A percentile compares a stretch with the other conserved stretches of the same genome.
Conservation (phyloP, 495 filamentous ascomycete genomes). For the Hypoxylon fragiforme region DNA sequence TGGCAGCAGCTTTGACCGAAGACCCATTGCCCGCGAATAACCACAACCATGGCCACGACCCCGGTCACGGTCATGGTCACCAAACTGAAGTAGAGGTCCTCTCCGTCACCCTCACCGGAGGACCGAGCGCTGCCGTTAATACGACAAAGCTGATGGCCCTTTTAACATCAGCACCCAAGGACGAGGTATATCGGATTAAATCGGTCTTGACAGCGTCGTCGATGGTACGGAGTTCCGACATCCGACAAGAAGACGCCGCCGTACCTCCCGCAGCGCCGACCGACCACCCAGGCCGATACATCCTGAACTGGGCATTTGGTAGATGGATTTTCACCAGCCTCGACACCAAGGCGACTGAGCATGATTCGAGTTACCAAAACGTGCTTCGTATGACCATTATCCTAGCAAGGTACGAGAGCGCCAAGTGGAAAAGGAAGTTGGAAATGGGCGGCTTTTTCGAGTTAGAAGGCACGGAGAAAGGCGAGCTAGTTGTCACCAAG, state of each 20-base stretch:
- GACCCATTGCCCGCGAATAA: conserved; percentile 35
- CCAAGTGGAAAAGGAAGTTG: conserved; percentile 86
- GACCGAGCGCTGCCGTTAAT: conserved; percentile 56
- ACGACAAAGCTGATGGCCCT: conserved; percentile 65
- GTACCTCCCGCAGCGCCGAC: conserved; percentile 5
- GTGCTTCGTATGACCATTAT: conserved; percentile 81
- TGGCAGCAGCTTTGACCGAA: conserved; percentile 63
- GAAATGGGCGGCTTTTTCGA: conserved; percentile 64
- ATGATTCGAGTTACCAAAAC: conserved; percentile 50
- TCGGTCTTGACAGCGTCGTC: conserved; percentile 68
- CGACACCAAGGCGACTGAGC: conserved; percentile 45
- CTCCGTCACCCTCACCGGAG: conserved; percentile 63
- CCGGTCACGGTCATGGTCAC: conserved; percentile 57
- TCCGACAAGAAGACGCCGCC: conserved; percentile 50
- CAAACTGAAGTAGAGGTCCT: conserved; percentile 90
- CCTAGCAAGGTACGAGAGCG: conserved; percentile 79
- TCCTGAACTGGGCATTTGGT: conserved; percentile 97
- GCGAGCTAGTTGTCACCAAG: conserved; percentile 48
- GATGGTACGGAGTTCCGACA: conserved; percentile 63
- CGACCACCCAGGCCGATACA: conserved; percentile 56
- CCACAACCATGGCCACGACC: conserved; percentile 36
- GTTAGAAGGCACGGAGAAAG: conserved; percentile 45
- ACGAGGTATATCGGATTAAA: conserved; percentile 96
- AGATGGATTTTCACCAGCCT: conserved; percentile 85
- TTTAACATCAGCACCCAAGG: conserved; percentile 72